Base-by-base conservation (phyloP, 1,284 basidiomycete genomes). In the Ceratobasidium sp. region DNA sequence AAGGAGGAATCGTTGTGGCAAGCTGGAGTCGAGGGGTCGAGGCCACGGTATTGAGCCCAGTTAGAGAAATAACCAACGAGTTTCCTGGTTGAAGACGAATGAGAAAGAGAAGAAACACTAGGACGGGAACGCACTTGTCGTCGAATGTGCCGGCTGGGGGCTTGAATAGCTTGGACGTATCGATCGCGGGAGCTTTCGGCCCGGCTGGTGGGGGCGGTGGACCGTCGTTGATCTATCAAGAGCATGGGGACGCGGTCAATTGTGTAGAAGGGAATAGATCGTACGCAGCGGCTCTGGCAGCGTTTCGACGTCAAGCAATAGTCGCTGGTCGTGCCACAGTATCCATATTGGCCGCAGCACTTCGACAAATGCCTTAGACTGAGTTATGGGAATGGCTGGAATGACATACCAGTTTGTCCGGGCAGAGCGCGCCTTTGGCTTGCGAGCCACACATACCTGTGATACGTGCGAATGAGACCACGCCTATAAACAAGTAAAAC, bases 271-370 rank as follows among this genome's bases (percentile, higher is more conserved):
- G n/a, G 33, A 10, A 12, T 20, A 14, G 23, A 12, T 41, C 69
- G 18, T 23, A 71, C 69, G 69, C 69, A 71, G 27, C 41, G 27
- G 38, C 54, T 59, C 23, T 71, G 69, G 54, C 69, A 71, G 18
- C 69, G 69, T 30, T 71, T 57, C 4, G 54, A 71, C 3, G 69
- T 71, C 30, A 71, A 27, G 41, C 69, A 71, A 46, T 54, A 71
- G 0, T 71, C 54, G 18, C 18, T 23, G 1, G 68, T 70, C 18
- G 68, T 70, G 12, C 68, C 68, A 57, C 68, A 70, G 52, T 55
- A 70, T 44, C 68, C 69, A 30, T 54, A 71, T 46, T 71, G 69
- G 16, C 69, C 52, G 30, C 38, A 55, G 52, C 57, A 54, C 54
- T 41, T 41, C 41, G 44, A 27, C 23, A 41, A 41, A 52, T 20